These are phyloP conservation scores for Neofusicoccum ribis DNA, from an alignment of 2,329 filamentous ascomycete genomes.

Conservation along the genomic window DNA sequence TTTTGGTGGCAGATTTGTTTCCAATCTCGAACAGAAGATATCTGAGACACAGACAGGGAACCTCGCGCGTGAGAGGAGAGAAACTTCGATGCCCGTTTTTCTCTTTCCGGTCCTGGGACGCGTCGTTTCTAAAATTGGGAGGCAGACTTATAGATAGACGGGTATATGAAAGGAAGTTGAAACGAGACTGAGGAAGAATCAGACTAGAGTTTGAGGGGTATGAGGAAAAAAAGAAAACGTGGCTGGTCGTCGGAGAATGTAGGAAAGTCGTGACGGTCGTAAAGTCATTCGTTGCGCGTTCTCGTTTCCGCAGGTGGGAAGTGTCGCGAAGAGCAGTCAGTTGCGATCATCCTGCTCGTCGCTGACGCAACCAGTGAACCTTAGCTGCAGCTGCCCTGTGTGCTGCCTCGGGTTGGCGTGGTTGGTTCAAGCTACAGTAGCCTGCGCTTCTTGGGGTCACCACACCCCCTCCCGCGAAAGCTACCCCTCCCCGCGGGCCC, in stretches of 20 bases:
- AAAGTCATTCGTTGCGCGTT: background rate
- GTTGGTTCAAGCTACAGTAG: background rate
- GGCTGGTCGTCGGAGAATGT: background rate
- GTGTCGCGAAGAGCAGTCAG: background rate
- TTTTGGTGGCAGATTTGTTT: too few relatives aligned
- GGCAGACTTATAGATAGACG: too few relatives aligned
- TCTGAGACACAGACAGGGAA: too few relatives aligned
- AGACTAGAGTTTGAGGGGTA: background rate
- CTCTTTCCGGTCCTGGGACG: too few relatives aligned
- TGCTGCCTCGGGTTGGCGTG: background rate
- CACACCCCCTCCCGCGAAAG: background rate
- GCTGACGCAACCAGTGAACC: background rate
- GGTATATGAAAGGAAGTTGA: background rate
- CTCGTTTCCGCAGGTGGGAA: background rate
- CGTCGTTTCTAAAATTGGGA: too few relatives aligned
- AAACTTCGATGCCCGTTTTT: too few relatives aligned
- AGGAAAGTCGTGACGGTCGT: background rate
- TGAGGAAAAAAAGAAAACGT: background rate
- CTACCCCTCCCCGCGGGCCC: background rate
- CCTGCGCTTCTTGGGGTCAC: background rate
- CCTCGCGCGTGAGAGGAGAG: too few relatives aligned
- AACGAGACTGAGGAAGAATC: background rate
- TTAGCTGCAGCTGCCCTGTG: background rate
- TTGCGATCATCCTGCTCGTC: background rate
- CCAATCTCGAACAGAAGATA: too few relatives aligned